These are phyloP conservation scores for Fraxinus sp. DNA, from an alignment of 305 asterid genomes.

Conservation along the genomic window DNA sequence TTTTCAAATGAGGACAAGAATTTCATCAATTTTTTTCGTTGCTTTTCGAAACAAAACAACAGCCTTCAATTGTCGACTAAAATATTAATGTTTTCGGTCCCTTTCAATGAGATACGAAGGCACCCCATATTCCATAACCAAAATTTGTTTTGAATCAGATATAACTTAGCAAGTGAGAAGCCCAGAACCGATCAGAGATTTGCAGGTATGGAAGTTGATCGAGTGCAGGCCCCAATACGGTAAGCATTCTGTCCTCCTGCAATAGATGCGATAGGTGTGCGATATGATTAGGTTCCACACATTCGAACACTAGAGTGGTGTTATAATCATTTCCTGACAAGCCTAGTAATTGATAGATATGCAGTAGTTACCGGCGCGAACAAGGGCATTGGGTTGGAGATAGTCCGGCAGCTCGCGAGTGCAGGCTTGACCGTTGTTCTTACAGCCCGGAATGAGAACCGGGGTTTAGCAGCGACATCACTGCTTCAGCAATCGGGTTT, in stretches of 20 bases:
- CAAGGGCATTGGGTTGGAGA: conserved; percentile 81
- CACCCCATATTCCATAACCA: neutral
- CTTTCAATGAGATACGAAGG: neutral
- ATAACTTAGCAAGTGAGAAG: neutral
- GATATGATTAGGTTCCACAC: neutral
- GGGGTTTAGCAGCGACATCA: conserved; percentile 55
- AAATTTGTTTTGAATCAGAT: neutral
- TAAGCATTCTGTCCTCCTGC: neutral
- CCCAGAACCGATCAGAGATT: neutral
- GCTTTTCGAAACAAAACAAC: neutral
- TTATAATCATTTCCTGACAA: neutral
- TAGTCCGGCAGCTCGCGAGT: conserved; percentile 63
- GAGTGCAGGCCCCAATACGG: neutral
- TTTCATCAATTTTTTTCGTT: neutral
- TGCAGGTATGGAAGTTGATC: conserved; percentile 1
- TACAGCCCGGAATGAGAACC: conserved; percentile 59
- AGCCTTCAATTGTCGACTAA: neutral
- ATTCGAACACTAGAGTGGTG: neutral
- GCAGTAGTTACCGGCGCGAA: conserved; percentile 86
- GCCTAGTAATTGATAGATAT: conserved; percentile 34
- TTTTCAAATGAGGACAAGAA: neutral
- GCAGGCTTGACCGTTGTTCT: conserved; percentile 61
- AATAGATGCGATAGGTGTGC: neutral
- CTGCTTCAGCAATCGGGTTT: conserved; percentile 56
- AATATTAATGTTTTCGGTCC: neutral